These are phyloP conservation scores for Flueggea neowawraea DNA, from an alignment of 441 rosid species.

Conservation along the genomic window DNA sequence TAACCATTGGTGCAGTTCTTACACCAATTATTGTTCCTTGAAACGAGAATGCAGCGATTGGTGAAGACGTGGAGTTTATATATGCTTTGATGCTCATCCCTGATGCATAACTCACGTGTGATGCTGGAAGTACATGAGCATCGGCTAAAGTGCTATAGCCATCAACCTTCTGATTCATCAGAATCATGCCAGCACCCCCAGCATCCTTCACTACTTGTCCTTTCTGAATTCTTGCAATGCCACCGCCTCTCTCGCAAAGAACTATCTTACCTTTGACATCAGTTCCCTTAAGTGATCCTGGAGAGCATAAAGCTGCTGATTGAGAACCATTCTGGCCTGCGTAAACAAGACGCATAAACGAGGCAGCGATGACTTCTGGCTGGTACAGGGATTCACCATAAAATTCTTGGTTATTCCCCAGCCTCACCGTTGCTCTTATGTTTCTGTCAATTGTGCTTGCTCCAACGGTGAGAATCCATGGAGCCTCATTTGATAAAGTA, in stretches of 20 bases:
- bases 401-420: constrained; percentile 49
- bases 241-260: constrained; percentile 47
- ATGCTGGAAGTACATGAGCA: constrained; percentile 51
- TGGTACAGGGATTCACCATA: constrained; percentile 54
- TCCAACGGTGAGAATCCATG: constrained; percentile 51
- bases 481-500: constrained; percentile 44
- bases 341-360: constrained; percentile 39
- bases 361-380: constrained; percentile 28
- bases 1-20: constrained; percentile 49
- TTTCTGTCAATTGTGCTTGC: constrained; percentile 59
- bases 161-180: constrained; percentile 25
- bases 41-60: constrained; percentile 29
- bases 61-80: constrained; percentile 37
- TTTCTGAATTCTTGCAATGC: constrained; percentile 29
- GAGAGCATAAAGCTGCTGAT: constrained; percentile 29
- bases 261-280: constrained; percentile 48
- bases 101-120: constrained; percentile 35
- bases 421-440: constrained; percentile 37
- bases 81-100: constrained; percentile 32
- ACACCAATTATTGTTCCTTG: constrained; percentile 19
- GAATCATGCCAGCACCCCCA: constrained; percentile 58
- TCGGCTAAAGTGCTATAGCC: constrained; percentile 45
- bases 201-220: constrained; percentile 41
- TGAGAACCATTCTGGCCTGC: constrained; percentile 29
- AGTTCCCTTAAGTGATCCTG: constrained; percentile 28